A percentile compares a stretch with the other conserved stretches of the same genome.
These are phyloP conservation scores for Cutaneotrichosporon mucoides DNA, from an alignment of 1,284 basidiomycete genomes.

Conservation along the genomic window DNA sequence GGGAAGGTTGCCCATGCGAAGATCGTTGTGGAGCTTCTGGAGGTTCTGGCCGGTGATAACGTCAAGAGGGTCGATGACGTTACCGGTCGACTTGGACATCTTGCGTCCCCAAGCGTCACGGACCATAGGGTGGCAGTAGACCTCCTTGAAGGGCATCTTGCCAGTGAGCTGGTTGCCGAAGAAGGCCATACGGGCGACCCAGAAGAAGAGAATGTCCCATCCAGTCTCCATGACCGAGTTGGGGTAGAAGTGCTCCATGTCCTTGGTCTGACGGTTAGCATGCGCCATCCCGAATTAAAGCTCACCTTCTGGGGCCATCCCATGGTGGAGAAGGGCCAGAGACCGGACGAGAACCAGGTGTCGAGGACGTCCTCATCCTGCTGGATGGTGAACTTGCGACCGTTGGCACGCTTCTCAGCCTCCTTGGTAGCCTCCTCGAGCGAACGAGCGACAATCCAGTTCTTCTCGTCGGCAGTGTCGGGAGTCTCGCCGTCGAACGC, in stretches of 20 bases:
- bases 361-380: slow-evolving; percentile 98
- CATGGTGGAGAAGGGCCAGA: slow-evolving; percentile 98
- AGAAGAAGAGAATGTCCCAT: slow-evolving; percentile 99
- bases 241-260: slow-evolving; percentile 81
- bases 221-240: slow-evolving; percentile 89
- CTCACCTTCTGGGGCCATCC: slow-evolving; percentile 89
- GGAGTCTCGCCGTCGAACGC: slow-evolving; percentile 73
- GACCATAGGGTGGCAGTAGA: slow-evolving; percentile 99
- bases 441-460: slow-evolving; percentile 88
- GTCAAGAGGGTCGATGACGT: slow-evolving; percentile 96
- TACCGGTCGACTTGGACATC: slow-evolving; percentile 98
- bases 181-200: slow-evolving; percentile 98
- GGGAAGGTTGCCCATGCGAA: slow-evolving; percentile 88
- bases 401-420: slow-evolving; percentile 68
- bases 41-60: slow-evolving; percentile 85
- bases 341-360: slow-evolving; percentile 97
- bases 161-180: slow-evolving; percentile 87
- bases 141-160: slow-evolving; percentile 90
- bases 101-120: slow-evolving; percentile 97
- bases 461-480: slow-evolving; percentile 65
- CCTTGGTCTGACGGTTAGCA: slow-evolving; percentile 80
- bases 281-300: slow-evolving; percentile 58
- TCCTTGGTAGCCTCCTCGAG: slow-evolving; percentile 74
- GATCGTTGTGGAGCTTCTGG: slow-evolving; percentile 79
- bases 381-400: slow-evolving; percentile 69